phyloP scores from a whole-genome alignment of 1,284 basidiomycete genomes.

The Coniferiporia sulphurascens region DNA sequence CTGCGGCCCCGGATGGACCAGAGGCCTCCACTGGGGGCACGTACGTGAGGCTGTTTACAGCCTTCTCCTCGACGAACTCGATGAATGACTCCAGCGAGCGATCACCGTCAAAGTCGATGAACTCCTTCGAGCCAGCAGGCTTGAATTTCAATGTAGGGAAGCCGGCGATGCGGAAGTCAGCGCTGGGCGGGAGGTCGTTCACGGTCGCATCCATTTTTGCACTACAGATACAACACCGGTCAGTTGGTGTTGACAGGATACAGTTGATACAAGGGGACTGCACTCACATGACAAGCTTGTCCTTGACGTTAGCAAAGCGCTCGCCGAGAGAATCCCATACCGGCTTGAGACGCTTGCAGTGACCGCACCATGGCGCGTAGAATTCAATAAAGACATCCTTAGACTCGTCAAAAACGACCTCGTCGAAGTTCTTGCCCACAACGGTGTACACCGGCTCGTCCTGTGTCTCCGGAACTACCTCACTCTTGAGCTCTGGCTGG shows the following conservation, averaged over 20 bases:
- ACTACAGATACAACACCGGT: constrained; percentile 37
- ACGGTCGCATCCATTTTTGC: constrained; percentile 96
- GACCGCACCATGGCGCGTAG: constrained; percentile 95
- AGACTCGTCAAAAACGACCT: constrained; percentile 77
- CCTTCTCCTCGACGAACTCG: constrained; percentile 79
- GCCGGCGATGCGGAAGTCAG: constrained; percentile 80
- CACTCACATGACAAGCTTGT: constrained; percentile 78
- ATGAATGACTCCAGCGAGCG: constrained; percentile 82
- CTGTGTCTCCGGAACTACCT: constrained; percentile 81
- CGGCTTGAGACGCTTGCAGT: constrained; percentile 95
- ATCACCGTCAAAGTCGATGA: constrained; percentile 92
- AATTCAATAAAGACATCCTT: constrained; percentile 98
- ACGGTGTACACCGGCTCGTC: constrained; percentile 81
- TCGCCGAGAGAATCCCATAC: constrained; percentile 91
- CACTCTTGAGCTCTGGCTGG: constrained; percentile 85
- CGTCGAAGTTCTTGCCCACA: constrained; percentile 88
- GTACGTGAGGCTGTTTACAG: constrained; percentile 60
- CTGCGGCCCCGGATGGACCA: neutral
- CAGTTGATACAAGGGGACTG: neutral
- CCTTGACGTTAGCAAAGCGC: constrained; percentile 73
- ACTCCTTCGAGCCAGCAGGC: constrained; percentile 80
- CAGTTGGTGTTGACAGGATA: neutral
- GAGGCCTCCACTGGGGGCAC: neutral
- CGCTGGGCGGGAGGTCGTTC: constrained; percentile 89
- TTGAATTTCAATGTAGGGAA: constrained; percentile 99